These are phyloP conservation scores for Geotrichum phurueaensis DNA, from an alignment of 1,139 yeast species.

Conservation along the genomic window DNA sequence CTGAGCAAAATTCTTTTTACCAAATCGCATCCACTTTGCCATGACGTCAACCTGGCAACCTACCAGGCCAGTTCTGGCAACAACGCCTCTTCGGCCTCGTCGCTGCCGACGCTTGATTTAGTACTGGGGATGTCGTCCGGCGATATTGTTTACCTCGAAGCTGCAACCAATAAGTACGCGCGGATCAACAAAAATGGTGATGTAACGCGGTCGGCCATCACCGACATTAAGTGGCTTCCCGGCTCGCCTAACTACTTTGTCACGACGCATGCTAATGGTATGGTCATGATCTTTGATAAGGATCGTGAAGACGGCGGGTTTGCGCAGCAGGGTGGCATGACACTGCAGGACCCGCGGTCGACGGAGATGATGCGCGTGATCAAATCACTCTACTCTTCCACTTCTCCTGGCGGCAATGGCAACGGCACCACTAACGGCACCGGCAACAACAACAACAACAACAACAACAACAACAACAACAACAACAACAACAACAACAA, in stretches of 20 bases:
- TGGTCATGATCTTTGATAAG: slow-evolving; percentile 38
- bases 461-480: slow-evolving; percentile 8
- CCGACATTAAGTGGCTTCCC: slow-evolving; percentile 40
- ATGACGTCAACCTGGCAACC: slow-evolving; percentile 33
- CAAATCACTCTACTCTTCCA: slow-evolving; percentile 22
- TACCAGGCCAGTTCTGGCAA: slow-evolving; percentile 21
- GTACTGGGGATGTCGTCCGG: slow-evolving; percentile 48
- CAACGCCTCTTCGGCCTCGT: slow-evolving; percentile 24
- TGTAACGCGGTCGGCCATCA: slow-evolving; percentile 36
- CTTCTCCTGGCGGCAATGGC: neutral
- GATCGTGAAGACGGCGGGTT: slow-evolving; percentile 38
- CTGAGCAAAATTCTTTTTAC: slow-evolving; percentile 38
- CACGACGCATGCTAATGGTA: slow-evolving; percentile 41
- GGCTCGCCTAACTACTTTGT: slow-evolving; percentile 37
- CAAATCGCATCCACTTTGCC: slow-evolving; percentile 39
- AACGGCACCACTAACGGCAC: neutral
- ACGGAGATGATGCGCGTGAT: slow-evolving; percentile 29
- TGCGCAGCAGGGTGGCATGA: slow-evolving; percentile 19
- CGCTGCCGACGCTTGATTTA: slow-evolving; percentile 40
- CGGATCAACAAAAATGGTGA: slow-evolving; percentile 47
- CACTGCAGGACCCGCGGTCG: slow-evolving; percentile 23
- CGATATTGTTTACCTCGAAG: slow-evolving; percentile 50
- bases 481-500: slow-evolving; percentile 28
- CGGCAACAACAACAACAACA: neutral
- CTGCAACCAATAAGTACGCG: slow-evolving; percentile 42